These are phyloP conservation scores for Craterostigma plantagineum DNA, from an alignment of 257 asterid species.

Conservation along the genomic window DNA sequence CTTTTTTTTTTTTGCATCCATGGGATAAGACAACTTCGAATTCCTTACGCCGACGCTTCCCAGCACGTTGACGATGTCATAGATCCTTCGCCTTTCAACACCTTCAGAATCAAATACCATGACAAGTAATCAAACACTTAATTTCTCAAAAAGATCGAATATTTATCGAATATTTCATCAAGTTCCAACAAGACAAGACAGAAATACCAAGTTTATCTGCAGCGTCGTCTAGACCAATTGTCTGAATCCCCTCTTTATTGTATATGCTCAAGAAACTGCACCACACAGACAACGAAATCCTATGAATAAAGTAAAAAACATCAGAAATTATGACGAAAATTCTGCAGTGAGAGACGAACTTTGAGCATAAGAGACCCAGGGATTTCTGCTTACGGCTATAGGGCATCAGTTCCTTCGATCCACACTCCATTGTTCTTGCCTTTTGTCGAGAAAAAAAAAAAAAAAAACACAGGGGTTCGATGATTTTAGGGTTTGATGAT, in stretches of 20 bases:
- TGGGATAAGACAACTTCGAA: constrained; percentile 4
- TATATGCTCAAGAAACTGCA: constrained; percentile 73
- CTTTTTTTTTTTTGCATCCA: too few species aligned
- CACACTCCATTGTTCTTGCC: constrained; percentile 1
- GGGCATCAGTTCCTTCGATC: constrained; percentile 38
- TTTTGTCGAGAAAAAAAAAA: too few species aligned
- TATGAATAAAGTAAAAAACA: not conserved
- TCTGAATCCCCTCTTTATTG: constrained; percentile 57
- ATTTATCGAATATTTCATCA: not conserved
- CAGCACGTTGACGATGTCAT: constrained; percentile 85
- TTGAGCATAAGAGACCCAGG: constrained; percentile 81
- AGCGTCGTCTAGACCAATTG: constrained; percentile 88
- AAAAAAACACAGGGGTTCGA: too few species aligned
- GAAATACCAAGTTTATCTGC: constrained; percentile 52
- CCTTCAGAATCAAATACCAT: constrained; percentile 16
- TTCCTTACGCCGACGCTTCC: constrained; percentile 92
- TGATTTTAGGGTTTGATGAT: too few species aligned
- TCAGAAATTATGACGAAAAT: too few species aligned
- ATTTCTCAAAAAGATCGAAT: too few species aligned
- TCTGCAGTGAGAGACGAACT: constrained; percentile 24
- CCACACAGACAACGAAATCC: constrained; percentile 6
- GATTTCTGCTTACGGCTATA: constrained; percentile 94
- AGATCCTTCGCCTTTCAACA: constrained; percentile 97
- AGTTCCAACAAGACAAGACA: not conserved
- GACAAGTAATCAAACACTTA: too few species aligned